A percentile compares a stretch with the other conserved stretches of the same genome.
Evolutionary conservation across 1,139 yeast species (phyloP).

Genomic region (Candida sp.): DNA sequence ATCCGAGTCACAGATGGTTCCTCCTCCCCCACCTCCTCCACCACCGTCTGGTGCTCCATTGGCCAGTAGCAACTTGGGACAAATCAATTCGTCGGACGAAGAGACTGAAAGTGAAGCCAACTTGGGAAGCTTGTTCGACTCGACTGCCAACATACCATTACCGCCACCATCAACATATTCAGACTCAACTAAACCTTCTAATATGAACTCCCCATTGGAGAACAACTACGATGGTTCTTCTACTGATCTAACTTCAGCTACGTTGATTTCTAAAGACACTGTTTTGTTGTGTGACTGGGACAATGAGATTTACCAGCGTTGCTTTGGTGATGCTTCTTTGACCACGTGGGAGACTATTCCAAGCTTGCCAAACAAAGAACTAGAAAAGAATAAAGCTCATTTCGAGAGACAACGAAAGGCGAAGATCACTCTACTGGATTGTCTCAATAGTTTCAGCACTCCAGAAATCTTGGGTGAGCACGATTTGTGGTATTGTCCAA

Average conservation of each 20-base stretch:
- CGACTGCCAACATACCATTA: slow-evolving; percentile 24
- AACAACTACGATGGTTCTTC: slow-evolving; percentile 9
- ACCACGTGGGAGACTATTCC: slow-evolving; percentile 61
- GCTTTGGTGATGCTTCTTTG: slow-evolving; percentile 50
- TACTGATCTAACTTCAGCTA: slow-evolving; percentile 4
- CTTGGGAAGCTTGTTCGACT: slow-evolving; percentile 33
- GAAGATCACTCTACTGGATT: slow-evolving; percentile 71
- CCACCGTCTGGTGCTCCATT: background rate
- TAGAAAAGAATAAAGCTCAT: slow-evolving; percentile 48
- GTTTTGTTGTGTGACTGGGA: slow-evolving; percentile 81
- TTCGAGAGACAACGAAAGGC: slow-evolving; percentile 46
- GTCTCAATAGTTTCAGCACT: slow-evolving; percentile 74
- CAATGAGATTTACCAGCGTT: slow-evolving; percentile 45
- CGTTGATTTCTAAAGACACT: slow-evolving; percentile 36
- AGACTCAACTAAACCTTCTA: slow-evolving; percentile 25
- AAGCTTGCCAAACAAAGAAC: slow-evolving; percentile 53
- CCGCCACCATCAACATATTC: slow-evolving; percentile 21
- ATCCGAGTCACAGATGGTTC: slow-evolving; percentile 1
- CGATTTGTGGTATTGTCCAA: slow-evolving; percentile 95
- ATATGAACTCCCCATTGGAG: slow-evolving; percentile 26
- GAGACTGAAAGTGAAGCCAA: slow-evolving; percentile 22
- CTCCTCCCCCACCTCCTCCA: slow-evolving; percentile 3
- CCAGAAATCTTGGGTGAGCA: slow-evolving; percentile 89
- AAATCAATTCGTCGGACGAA: slow-evolving; percentile 19
- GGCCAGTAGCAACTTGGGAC: slow-evolving; percentile 3